A percentile compares a stretch with the other conserved stretches of the same genome.
Evolutionary conservation across 441 rosid species (phyloP).

Genomic region (Eutrema salsugineum): DNA sequence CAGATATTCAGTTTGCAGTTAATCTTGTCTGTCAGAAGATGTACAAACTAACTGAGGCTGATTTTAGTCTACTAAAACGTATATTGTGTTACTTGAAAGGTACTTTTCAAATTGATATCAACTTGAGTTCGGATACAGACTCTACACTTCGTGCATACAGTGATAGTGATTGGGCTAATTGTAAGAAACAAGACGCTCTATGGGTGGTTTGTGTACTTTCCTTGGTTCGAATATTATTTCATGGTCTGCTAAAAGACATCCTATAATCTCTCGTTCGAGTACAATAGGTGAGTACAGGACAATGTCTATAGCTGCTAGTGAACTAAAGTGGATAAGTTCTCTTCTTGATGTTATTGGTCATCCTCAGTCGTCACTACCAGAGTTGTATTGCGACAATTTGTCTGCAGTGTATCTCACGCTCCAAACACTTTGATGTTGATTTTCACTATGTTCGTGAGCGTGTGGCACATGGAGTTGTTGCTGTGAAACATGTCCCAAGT

Average conservation of each 20-base stretch:
- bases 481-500: background rate
- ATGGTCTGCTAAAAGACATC: background rate
- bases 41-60: background rate
- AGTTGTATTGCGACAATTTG: background rate
- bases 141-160: background rate
- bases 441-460: background rate
- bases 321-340: background rate
- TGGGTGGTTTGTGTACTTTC: background rate
- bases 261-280: background rate
- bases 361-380: rapidly evolving
- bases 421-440: background rate
- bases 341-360: background rate
- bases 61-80: background rate
- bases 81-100: background rate
- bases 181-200: background rate
- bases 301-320: background rate
- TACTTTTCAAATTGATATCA: background rate
- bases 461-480: rapidly evolving
- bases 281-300: background rate
- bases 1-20: background rate
- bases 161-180: background rate
- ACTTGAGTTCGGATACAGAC: background rate
- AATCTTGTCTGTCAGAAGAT: background rate
- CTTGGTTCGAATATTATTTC: background rate
- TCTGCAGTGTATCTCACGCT: background rate